Evolutionary conservation across 106 monocot genomes (phyloP), one percentile per base, ranked within the genome.

Genomic region (Ottelia alismoides): DNA sequence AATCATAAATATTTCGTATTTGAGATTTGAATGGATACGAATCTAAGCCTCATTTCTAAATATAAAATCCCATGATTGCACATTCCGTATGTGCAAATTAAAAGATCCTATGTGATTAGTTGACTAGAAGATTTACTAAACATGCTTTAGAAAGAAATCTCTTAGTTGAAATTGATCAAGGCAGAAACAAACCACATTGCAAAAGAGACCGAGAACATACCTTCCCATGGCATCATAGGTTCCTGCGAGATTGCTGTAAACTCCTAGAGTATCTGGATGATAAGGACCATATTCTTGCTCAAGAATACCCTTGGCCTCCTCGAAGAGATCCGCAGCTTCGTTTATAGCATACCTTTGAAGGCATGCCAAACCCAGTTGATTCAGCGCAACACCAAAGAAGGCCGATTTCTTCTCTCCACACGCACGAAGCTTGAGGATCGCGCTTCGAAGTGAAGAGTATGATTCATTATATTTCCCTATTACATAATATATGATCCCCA

Each of bases 181-280:
- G n/a, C n/a, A n/a, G n/a, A n/a, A n/a, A n/a, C n/a, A n/a, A n/a
- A n/a, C n/a, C n/a, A n/a, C n/a, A n/a, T n/a, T n/a, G n/a, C n/a
- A n/a, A n/a, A n/a, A n/a, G n/a, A n/a, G n/a, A n/a, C n/a, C n/a
- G n/a, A n/a, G n/a, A n/a, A n/a, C n/a, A n/a, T 77, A 96, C 96
- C 96, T 89, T 71, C 96, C 96, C 78, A 96, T 82, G 27, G 96
- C 96, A 67, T 96, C 96, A 56, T 96, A 96, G 20, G 85, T 79
- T 55, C 89, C 96, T 0, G 96, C 96, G 52, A 96, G 84, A 59
- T 96, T 96, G 74, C 89, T 84, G 40, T 67, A 96, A 19, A 96
- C 85, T 32, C 85, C 96, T 11, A 96, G 73, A 11, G 96, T 96
- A 45, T 89, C 81, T 1, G 84, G 85, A 65, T 96, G 89, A 68